These are phyloP conservation scores for Acer negundo DNA, from an alignment of 345 rosid species.

Conservation along the genomic window DNA sequence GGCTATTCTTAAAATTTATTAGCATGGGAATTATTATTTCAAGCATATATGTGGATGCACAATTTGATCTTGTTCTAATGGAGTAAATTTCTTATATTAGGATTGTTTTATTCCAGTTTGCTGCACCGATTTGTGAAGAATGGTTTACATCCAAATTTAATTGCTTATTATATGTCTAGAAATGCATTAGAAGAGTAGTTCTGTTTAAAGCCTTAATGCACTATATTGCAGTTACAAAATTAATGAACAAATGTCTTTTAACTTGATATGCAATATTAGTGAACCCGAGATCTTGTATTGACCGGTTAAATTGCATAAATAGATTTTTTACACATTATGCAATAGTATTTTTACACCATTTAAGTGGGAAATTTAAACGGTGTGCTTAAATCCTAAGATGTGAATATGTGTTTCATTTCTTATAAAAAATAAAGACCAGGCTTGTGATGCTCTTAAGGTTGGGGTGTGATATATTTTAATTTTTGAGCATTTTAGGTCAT, in stretches of 20 bases:
- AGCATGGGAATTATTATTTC: background rate
- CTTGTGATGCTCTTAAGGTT: background rate
- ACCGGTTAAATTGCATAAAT: background rate
- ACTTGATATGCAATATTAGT: background rate
- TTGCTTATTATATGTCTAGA: background rate
- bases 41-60: background rate
- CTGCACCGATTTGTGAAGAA: background rate
- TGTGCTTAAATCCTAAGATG: background rate
- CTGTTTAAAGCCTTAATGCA: background rate
- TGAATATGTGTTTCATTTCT: background rate
- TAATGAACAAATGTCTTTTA: constrained; percentile 2
- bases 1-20: constrained; percentile 2
- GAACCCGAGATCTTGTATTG: background rate
- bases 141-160: background rate
- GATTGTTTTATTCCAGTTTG: background rate
- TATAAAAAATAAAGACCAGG: background rate
- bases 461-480: background rate
- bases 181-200: background rate
- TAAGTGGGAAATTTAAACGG: background rate
- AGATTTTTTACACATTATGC: background rate
- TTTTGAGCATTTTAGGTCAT: constrained; percentile 19
- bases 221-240: background rate
- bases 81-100: background rate
- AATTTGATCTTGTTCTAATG: background rate
- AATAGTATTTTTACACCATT: background rate